Evolutionary conservation across 106 monocot species (phyloP), one percentile per base, ranked within the genome.

Genomic region (Allium fistulosum): DNA sequence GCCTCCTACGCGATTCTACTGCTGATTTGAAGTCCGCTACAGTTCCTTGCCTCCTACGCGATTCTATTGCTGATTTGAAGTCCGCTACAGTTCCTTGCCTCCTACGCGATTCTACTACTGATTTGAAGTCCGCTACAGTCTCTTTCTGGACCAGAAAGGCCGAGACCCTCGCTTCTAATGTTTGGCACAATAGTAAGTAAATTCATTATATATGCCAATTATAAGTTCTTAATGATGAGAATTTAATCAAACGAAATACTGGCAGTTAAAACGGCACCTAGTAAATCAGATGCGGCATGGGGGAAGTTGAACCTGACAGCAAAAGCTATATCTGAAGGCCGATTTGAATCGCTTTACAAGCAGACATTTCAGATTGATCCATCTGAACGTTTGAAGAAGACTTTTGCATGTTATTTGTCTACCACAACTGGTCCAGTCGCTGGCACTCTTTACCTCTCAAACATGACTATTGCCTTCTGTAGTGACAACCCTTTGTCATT

Each of bases 371-470:
- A 69, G 7, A 65, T 67, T 4, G 77, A 83, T 17, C 77, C 89
- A 0, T 59, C 69, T 11, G 97, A 97, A 79, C 69, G 55, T 48
- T 65, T 97, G 12, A 89, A 83, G 75, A 92, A 92, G 75, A 85
- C 87, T 3, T 97, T 97, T 51, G 97, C 97, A 0, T 97, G 97
- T 72, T 97, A 97, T 72, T 82, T 97, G 22, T 97, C 92, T 15
- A 92, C 97, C 45, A 63, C 77, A 53, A 84, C 97, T 0, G 97
- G 97, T 7, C 97, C 97, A 0, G 97, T 97, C 14, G 86, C 97
- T 57, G 97, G 97, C 9, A 97, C 97, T 7, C 77, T 97, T 16
- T 97, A 92, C 80, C 75, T 92, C 45, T 84, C 97, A 28, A 79
- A 66, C 27, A 8, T 61, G 9, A 80, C 73, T 61, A 68, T 90